Base-by-base conservation (phyloP, 176 grass and related monocot genomes). In the Lolium rigidum region DNA sequence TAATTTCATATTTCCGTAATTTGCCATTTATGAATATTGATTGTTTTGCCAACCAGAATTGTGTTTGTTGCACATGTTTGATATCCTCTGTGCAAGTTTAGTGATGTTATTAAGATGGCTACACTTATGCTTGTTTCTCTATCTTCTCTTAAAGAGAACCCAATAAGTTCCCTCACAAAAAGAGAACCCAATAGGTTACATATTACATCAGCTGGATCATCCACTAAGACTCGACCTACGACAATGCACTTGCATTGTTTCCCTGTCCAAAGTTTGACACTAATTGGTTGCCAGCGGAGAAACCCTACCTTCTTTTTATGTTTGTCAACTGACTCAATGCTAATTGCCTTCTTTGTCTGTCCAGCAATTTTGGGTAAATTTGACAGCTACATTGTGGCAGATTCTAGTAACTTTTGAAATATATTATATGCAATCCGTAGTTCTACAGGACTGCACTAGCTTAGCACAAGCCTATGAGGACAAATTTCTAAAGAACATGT, bases 101-200 rank as follows among this genome's bases (percentile, higher is more conserved):
- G 66, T 60, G 21, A 69, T 78, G 58, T 61, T 10, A 67, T 24
- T 82, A 17, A 25, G 20, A 61, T 22, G 65, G 18, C 58, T 31
- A 72, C 88, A 57, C 13, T 41, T 57, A 22, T 80, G 18, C 52
- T 70, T 72, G 28, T 87, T 46, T 76, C 35, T 77, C 16, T 62
- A 26, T 81, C 16, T 44, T 43, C 24, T 48, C 46, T 20, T 41
- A 51, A 47, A 12, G 18, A 58, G 51, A 15, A 74, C 16, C 7
- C 28, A 56, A 56, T 12, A 49, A 4, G 47, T 10, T 44, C 41
- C 41, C 41, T 44, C 5, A 44, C 31, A 44, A 44, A 44, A 44
- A 12, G 18, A 58, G 50, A 15, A 74, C 10, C 6, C n/a, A 56
- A 55, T 8, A 48, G 1, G 47, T 59, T 0, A 24, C 46, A 18